Percentiles rank a stretch among this genome's conserved stretches.
phyloP scores from a whole-genome alignment of 208 protist species.

The Novymonas esmeraldas region DNA sequence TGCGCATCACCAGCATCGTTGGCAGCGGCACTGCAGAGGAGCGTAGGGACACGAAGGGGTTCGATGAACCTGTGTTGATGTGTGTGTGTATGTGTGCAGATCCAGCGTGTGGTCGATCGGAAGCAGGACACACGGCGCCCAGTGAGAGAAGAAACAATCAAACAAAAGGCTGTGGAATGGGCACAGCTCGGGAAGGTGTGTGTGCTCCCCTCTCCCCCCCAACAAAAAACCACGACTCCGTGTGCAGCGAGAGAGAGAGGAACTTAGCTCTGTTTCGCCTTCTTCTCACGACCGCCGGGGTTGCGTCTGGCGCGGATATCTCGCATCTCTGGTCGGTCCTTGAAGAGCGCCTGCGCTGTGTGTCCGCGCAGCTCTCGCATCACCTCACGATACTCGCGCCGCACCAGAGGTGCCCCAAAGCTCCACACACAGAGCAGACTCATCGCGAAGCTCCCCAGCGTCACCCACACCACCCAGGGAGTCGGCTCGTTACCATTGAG shows the following conservation, averaged over 20 bases:
- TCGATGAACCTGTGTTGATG: too few species aligned
- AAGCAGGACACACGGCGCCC: too few species aligned
- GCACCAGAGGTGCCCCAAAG: constrained; percentile 35
- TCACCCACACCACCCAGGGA: constrained; percentile 40
- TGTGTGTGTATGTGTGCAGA: too few species aligned
- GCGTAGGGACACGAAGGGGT: too few species aligned
- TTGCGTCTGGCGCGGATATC: constrained; percentile 19
- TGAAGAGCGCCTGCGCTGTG: constrained; percentile 36
- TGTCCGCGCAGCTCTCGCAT: constrained; percentile 38
- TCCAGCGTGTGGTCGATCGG: too few species aligned
- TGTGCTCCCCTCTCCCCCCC: too few species aligned
- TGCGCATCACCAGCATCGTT: too few species aligned
- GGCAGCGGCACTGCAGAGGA: too few species aligned
- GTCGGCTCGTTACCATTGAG: constrained; percentile 48
- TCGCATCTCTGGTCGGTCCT: constrained; percentile 40
- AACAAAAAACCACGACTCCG: too few species aligned
- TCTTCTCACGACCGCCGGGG: constrained; percentile 1
- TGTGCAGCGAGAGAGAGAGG: not conserved
- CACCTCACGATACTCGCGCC: constrained; percentile 37
- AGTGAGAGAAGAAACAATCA: too few species aligned
- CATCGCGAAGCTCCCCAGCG: constrained; percentile 44
- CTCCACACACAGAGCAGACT: constrained; percentile 36
- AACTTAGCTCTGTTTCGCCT: constrained; percentile 4
- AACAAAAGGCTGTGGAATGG: too few species aligned
- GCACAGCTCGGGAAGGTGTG: not conserved